A percentile compares a stretch with the other conserved stretches of the same genome.
Conservation (phyloP, 2,329 filamentous ascomycete genomes). For the Sclerotinia nivalis region DNA sequence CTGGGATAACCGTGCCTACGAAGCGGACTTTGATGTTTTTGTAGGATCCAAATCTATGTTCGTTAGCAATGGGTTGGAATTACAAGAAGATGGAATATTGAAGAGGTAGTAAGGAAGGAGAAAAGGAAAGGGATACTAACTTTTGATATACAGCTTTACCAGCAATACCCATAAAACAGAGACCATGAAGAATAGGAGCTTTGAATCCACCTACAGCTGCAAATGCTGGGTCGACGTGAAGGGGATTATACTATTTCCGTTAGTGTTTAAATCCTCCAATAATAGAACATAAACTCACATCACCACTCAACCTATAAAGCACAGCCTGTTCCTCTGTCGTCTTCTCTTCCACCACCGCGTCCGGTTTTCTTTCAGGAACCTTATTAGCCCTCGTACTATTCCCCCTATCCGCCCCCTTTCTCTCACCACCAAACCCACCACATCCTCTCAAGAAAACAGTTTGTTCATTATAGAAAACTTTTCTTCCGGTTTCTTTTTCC, state of each 20-base stretch:
- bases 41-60: conserved; percentile 61
- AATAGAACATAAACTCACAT: conserved; percentile 60
- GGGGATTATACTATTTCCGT: conserved; percentile 51
- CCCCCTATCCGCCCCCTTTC: conserved; percentile 76
- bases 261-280: neutral
- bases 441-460: conserved; percentile 91
- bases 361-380: conserved; percentile 74
- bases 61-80: neutral
- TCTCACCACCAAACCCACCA: conserved; percentile 84
- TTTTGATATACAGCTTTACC: conserved; percentile 86
- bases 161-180: conserved; percentile 90
- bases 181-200: conserved; percentile 90
- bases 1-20: conserved; percentile 79
- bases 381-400: conserved; percentile 77
- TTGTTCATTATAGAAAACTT: conserved; percentile 95
- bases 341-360: conserved; percentile 79
- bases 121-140: conserved; percentile 43
- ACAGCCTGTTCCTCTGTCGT: conserved; percentile 91
- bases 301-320: conserved; percentile 88
- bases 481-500: conserved; percentile 80
- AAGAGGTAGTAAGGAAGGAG: neutral
- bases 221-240: conserved; percentile 93
- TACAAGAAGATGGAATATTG: neutral
- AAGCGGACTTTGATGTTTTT: conserved; percentile 94
- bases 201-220: conserved; percentile 96